Conservation (phyloP, 2,329 filamentous ascomycete species). For the Alternaria infectoria region DNA sequence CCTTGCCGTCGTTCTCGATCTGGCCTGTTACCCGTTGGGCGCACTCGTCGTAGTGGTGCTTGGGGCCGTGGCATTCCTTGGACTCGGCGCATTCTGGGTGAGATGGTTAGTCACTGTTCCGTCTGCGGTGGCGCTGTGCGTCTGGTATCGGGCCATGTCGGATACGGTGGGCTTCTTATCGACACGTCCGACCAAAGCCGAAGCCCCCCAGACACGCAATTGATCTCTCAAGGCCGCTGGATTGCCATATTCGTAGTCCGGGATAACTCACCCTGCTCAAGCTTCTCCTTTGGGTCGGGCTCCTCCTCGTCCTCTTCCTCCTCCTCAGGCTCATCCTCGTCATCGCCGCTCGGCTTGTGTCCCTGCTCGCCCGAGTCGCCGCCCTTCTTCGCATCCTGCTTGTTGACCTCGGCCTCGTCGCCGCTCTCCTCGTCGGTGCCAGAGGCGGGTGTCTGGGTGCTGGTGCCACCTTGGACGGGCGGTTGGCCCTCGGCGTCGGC, state of each 20-base stretch:
- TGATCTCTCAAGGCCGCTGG: background rate
- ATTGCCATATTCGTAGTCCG: background rate
- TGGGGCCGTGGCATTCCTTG: constrained; percentile 80
- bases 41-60: constrained; percentile 99
- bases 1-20: constrained; percentile 74
- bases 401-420: constrained; percentile 52
- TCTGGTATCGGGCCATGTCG: background rate
- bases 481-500: constrained; percentile 54
- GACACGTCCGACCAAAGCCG: background rate
- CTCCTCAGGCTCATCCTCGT: constrained; percentile 75
- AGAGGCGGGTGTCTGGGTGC: constrained; percentile 47
- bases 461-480: constrained; percentile 47
- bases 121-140: background rate
- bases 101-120: constrained; percentile 27
- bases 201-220: background rate
- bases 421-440: constrained; percentile 53
- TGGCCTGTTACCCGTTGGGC: constrained; percentile 84
- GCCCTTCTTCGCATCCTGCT: constrained; percentile 48
- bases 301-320: constrained; percentile 84
- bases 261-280: constrained; percentile 84
- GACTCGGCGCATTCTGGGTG: constrained; percentile 85
- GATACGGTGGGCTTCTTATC: background rate
- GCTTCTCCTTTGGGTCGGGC: constrained; percentile 82
- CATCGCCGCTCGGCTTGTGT: constrained; percentile 55
- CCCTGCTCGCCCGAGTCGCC: constrained; percentile 56